These are phyloP conservation scores for Polytrichum formosum DNA, from an alignment of 225 moss, liverwort and hornwort species.

Conservation along the genomic window DNA sequence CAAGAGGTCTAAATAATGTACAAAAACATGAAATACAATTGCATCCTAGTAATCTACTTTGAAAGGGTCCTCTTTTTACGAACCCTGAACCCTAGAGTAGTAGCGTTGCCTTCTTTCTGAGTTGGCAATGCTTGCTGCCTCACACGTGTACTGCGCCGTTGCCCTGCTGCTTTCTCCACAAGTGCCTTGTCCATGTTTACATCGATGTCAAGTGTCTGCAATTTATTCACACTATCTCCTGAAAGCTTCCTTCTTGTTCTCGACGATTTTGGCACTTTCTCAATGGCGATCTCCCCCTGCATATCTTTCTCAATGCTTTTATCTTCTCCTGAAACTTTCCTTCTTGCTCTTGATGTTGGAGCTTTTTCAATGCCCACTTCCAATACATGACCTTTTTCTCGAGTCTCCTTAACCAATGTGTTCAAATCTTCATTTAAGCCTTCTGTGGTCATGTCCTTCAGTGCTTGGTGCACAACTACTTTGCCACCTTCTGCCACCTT, in stretches of 20 bases:
- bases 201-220: neutral
- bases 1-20: neutral
- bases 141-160: constrained; percentile 31
- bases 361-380: no score
- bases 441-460: constrained; percentile 63
- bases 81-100: constrained; percentile 48
- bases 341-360: neutral
- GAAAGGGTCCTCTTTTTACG: constrained; percentile 49
- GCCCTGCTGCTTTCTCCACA: constrained; percentile 10
- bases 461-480: constrained; percentile 87
- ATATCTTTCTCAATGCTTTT: constrained; percentile 4
- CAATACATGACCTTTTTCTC: no score
- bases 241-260: constrained; percentile 19
- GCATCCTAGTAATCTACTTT: constrained; percentile 27
- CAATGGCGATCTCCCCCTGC: constrained; percentile 16
- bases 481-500: constrained; percentile 67
- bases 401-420: no score
- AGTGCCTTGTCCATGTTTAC: constrained; percentile 5
- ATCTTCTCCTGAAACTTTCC: constrained; percentile 12
- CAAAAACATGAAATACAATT: constrained; percentile 9
- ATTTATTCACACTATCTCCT: constrained; percentile 6
- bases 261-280: constrained; percentile 15
- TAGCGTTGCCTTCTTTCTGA: constrained; percentile 3
- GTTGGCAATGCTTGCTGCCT: constrained; percentile 16
- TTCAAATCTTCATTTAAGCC: constrained; percentile 13